phyloP scores from a whole-genome alignment of 306 rosid genomes.

The Inga laurina region DNA sequence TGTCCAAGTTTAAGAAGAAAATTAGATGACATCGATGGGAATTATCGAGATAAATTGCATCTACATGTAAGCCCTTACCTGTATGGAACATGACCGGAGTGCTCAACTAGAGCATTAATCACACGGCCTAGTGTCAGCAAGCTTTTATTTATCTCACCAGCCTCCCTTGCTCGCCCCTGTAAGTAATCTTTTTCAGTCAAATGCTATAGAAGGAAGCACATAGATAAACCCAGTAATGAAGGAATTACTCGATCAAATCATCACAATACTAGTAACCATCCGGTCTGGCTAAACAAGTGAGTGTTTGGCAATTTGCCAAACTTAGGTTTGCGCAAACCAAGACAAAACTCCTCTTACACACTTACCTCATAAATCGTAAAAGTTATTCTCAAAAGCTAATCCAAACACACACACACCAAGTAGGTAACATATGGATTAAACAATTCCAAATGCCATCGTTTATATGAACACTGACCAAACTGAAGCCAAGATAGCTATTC shows the following conservation, averaged over 20 bases:
- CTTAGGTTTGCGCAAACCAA: no score
- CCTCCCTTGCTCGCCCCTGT: conserved; percentile 99
- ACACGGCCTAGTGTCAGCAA: conserved; percentile 97
- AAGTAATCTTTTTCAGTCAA: conserved; percentile 38
- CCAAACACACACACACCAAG: background rate
- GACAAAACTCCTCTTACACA: no score
- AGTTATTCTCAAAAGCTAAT: no score
- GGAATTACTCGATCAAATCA: background rate
- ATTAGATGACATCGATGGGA: background rate
- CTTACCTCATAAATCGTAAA: no score
- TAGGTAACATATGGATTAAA: conserved; percentile 11
- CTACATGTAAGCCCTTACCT: conserved; percentile 63
- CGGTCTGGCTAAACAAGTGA: conserved; percentile 4
- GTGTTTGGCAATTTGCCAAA: no score
- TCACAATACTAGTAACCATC: conserved; percentile 12
- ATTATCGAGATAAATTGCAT: conserved; percentile 12
- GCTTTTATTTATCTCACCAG: conserved; percentile 99
- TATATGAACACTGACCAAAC: conserved; percentile 13
- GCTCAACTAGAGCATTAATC: conserved; percentile 96
- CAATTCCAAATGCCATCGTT: conserved; percentile 27
- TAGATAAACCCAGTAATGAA: conserved; percentile 11
- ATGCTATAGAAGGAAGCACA: conserved; percentile 14
- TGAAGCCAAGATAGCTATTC: conserved; percentile 21
- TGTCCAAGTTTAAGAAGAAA: conserved; percentile 9
- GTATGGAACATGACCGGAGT: conserved; percentile 98